Percentiles rank a stretch among this genome's conserved stretches.
Conservation (phyloP, 805 yeast genomes). For the Wickerhamomyces xylosicus region DNA sequence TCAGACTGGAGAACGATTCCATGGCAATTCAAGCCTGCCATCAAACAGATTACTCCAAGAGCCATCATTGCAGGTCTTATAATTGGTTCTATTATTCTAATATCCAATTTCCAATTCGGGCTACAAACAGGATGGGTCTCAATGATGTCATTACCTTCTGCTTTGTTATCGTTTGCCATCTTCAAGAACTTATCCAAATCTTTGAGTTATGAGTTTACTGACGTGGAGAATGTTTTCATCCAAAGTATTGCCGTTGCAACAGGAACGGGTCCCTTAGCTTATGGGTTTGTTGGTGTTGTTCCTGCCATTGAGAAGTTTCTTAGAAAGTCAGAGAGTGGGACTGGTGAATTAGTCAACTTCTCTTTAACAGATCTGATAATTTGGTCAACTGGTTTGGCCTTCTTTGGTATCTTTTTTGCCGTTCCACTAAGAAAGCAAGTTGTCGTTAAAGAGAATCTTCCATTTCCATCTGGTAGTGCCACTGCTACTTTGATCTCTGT, state of each 20-base stretch:
- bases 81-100: slow-evolving; percentile 80
- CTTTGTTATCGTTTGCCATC: slow-evolving; percentile 74
- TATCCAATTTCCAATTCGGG: slow-evolving; percentile 93
- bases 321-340: slow-evolving; percentile 69
- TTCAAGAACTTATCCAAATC: slow-evolving; percentile 45
- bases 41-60: slow-evolving; percentile 62
- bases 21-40: slow-evolving; percentile 31
- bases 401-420: slow-evolving; percentile 94
- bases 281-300: slow-evolving; percentile 88
- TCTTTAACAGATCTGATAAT: slow-evolving; percentile 45
- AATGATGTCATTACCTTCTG: slow-evolving; percentile 96
- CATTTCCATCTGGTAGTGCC: slow-evolving; percentile 93
- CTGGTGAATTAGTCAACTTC: slow-evolving; percentile 26
- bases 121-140: slow-evolving; percentile 98
- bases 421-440: slow-evolving; percentile 81
- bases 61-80: slow-evolving; percentile 66
- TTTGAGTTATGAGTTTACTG: slow-evolving; percentile 45
- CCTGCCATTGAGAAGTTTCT: slow-evolving; percentile 92
- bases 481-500: slow-evolving; percentile 91
- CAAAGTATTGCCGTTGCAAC: slow-evolving; percentile 94
- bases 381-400: slow-evolving; percentile 84
- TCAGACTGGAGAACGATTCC: slow-evolving; percentile 14
- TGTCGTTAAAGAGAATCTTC: slow-evolving; percentile 75
- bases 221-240: slow-evolving; percentile 88
- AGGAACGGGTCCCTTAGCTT: slow-evolving; percentile 95